These are phyloP conservation scores for Microbotryum saponariae DNA, from an alignment of 1,284 basidiomycete species.

Conservation along the genomic window DNA sequence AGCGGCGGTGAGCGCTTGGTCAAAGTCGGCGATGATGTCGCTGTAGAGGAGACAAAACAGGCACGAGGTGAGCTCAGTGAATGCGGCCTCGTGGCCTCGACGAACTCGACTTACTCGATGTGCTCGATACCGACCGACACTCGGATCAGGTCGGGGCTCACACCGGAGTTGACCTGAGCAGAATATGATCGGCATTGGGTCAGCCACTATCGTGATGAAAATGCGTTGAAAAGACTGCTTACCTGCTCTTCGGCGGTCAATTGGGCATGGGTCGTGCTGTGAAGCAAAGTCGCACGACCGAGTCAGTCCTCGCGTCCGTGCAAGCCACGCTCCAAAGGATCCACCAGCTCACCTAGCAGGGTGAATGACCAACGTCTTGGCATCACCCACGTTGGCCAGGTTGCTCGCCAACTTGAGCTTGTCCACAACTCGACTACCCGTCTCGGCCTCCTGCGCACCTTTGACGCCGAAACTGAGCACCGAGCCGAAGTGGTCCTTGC, in stretches of 20 bases:
- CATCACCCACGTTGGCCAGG: conserved; percentile 47
- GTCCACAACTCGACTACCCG: conserved; percentile 64
- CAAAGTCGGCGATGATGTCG: conserved; percentile 80
- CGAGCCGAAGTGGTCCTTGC: conserved; percentile 57
- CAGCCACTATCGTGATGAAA: too few species aligned
- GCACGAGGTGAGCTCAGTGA: background rate
- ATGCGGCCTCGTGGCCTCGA: background rate
- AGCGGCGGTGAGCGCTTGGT: conserved; percentile 48
- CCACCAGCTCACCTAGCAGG: conserved; percentile 5
- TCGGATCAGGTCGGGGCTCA: conserved; percentile 70
- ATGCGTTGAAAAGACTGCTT: too few species aligned
- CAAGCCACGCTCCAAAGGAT: conserved; percentile 34
- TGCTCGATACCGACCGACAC: conserved; percentile 76
- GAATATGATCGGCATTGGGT: too few species aligned
- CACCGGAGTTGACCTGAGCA: conserved; percentile 56
- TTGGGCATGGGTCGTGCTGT: conserved; percentile 73
- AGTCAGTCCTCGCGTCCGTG: conserved; percentile 28
- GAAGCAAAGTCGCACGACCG: conserved; percentile 52
- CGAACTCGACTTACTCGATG: conserved; percentile 48
- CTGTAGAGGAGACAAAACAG: background rate
- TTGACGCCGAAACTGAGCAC: conserved; percentile 75
- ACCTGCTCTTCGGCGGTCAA: conserved; percentile 49
- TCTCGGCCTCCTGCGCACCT: conserved; percentile 48
- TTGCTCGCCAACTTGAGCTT: conserved; percentile 19
- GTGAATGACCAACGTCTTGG: conserved; percentile 52